Percentiles rank a stretch among this genome's conserved stretches.
Conservation (phyloP, 2,329 filamentous ascomycete species). For the Calonectria fujianensis region DNA sequence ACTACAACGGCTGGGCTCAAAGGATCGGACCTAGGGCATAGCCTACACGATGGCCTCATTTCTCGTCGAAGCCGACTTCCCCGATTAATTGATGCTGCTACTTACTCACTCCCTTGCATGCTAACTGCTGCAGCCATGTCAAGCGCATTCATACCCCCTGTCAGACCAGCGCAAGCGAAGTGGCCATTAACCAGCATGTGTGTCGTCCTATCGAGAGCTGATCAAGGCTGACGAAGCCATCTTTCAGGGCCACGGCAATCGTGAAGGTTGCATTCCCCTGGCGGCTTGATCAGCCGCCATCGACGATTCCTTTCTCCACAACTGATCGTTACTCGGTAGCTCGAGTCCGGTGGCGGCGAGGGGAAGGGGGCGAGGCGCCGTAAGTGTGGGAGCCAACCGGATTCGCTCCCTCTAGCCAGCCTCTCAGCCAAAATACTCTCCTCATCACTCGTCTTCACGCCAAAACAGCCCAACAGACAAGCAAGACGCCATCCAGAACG, state of each 20-base stretch:
- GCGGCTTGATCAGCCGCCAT: not conserved
- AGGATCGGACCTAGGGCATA: constrained; percentile 4
- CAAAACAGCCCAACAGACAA: constrained; percentile 1
- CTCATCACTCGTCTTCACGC: not conserved
- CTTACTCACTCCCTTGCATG: not conserved
- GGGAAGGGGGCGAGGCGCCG: not conserved
- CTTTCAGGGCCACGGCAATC: not conserved
- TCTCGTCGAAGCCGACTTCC: not conserved
- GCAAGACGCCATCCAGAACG: not conserved
- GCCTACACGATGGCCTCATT: not conserved
- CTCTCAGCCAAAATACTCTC: not conserved
- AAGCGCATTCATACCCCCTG: not conserved
- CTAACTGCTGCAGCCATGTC: not conserved
- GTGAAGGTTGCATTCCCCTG: not conserved
- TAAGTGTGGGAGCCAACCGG: constrained; percentile 11
- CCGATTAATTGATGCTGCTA: not conserved
- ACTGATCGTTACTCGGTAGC: constrained; percentile 17
- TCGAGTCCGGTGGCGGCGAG: not conserved
- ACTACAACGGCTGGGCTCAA: not conserved
- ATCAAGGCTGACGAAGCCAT: not conserved
- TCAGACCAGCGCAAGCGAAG: not conserved
- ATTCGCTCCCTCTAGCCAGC: not conserved
- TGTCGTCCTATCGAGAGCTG: not conserved
- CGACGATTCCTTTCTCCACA: constrained; percentile 14
- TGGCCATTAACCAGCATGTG: not conserved